Conservation (phyloP, 1,284 basidiomycete species). For the Cryptococcus maquisensis region DNA sequence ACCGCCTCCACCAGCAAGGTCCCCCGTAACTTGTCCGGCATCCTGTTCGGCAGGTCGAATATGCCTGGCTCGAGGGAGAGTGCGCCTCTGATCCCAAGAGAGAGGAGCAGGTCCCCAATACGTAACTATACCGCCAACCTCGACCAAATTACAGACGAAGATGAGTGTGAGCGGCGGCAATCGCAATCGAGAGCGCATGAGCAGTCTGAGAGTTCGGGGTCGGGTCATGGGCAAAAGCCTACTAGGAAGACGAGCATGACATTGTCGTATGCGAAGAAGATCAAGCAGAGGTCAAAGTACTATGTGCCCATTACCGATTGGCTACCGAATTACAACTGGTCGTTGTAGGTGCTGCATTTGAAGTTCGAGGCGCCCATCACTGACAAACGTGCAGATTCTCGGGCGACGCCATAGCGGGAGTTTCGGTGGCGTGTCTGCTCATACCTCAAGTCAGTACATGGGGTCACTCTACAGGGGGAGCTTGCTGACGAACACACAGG, state of each 20-base stretch:
- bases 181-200: neutral
- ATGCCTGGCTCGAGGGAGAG: neutral
- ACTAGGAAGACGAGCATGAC: conserved; percentile 2
- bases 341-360: conserved; percentile 55
- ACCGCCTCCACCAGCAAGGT: neutral
- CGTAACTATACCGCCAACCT: conserved; percentile 4
- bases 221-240: neutral
- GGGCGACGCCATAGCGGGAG: conserved; percentile 75
- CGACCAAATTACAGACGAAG: neutral
- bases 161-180: neutral
- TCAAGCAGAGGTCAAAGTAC: conserved; percentile 47
- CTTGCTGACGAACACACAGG: conserved; percentile 16
- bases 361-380: neutral
- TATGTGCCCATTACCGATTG: conserved; percentile 56
- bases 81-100: neutral
- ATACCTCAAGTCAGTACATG: conserved; percentile 65
- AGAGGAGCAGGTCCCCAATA: neutral
- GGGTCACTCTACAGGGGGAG: neutral
- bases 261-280: conserved; percentile 24
- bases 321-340: conserved; percentile 75
- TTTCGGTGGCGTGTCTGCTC: conserved; percentile 79
- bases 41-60: neutral
- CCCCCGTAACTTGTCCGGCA: neutral
- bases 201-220: neutral
- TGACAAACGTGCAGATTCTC: conserved; percentile 55